Conservation (phyloP, 2,329 filamentous ascomycete species). For the Botryotinia calthae region DNA sequence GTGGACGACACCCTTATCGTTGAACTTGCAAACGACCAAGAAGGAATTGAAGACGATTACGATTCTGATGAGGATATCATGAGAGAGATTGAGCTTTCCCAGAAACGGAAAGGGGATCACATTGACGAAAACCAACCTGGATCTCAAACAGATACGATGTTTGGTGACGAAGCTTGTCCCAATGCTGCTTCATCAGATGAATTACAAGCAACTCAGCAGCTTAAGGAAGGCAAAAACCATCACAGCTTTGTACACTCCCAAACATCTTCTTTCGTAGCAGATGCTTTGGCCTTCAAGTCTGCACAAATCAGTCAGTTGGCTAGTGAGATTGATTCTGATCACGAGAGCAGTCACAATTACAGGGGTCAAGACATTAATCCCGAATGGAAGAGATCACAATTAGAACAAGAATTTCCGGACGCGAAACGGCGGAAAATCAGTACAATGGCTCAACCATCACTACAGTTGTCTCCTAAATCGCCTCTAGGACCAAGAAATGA, state of each 20-base stretch:
- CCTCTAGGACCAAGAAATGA: not conserved
- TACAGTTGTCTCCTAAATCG: not conserved
- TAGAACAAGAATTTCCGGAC: not conserved
- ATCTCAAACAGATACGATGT: slow-evolving; percentile 17
- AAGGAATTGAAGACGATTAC: slow-evolving; percentile 46
- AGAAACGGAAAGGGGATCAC: slow-evolving; percentile 29
- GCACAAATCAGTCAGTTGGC: slow-evolving; percentile 1
- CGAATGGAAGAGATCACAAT: not conserved
- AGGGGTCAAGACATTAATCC: not conserved
- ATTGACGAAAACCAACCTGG: slow-evolving; percentile 23
- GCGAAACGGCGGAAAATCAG: not conserved
- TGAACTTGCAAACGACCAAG: slow-evolving; percentile 38
- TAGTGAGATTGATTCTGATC: not conserved
- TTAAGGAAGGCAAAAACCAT: not conserved
- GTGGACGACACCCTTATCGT: slow-evolving; percentile 64
- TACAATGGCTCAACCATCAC: not conserved
- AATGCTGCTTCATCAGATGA: not conserved
- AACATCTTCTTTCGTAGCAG: not conserved
- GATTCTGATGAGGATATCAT: slow-evolving; percentile 55
- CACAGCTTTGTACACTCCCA: not conserved
- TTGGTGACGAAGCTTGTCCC: not conserved
- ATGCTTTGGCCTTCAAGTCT: not conserved
- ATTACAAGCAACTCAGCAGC: not conserved
- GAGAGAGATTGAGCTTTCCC: slow-evolving; percentile 37
- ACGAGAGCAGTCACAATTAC: not conserved